phyloP scores from a whole-genome alignment of 2,329 filamentous ascomycete genomes.

The Colletotrichum neosansevieriae region DNA sequence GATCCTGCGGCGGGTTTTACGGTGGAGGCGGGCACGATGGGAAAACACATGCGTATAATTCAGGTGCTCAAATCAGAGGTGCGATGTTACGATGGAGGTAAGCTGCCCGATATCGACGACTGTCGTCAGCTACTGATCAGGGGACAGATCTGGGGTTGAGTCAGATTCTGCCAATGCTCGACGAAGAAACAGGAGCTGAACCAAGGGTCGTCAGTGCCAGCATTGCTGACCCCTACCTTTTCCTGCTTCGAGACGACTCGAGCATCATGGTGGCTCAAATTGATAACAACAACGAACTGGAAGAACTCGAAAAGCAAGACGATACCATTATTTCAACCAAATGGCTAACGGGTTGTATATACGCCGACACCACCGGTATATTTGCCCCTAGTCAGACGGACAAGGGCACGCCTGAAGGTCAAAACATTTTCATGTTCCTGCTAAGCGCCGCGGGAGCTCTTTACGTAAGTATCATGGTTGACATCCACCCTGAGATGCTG shows the following conservation, averaged over 20 bases:
- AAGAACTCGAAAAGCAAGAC: constrained; percentile 79
- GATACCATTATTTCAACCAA: constrained; percentile 69
- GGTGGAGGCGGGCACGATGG: constrained; percentile 85
- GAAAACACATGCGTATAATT: constrained; percentile 83
- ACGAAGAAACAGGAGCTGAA: constrained; percentile 88
- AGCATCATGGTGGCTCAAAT: constrained; percentile 84
- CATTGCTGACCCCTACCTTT: constrained; percentile 87
- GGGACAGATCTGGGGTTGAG: constrained; percentile 76
- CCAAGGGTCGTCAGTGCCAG: constrained; percentile 83
- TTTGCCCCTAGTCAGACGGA: constrained; percentile 60
- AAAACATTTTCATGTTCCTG: constrained; percentile 79
- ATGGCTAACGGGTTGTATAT: constrained; percentile 88
- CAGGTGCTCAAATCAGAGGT: constrained; percentile 90
- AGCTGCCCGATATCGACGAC: constrained; percentile 50
- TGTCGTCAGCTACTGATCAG: constrained; percentile 18
- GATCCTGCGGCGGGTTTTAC: constrained; percentile 90
- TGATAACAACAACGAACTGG: constrained; percentile 84
- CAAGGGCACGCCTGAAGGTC: constrained; percentile 53
- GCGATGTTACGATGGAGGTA: constrained; percentile 89
- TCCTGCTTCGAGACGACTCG: constrained; percentile 86
- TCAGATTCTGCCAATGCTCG: constrained; percentile 92
- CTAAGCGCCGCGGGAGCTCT: constrained; percentile 81
- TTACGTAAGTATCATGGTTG: constrained; percentile 66
- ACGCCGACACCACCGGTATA: constrained; percentile 72
- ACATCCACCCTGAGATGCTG: not conserved